Percentiles rank a stretch among this genome's conserved stretches.
Conservation (phyloP, 2,329 filamentous ascomycete species). For the Fusarium humuli region DNA sequence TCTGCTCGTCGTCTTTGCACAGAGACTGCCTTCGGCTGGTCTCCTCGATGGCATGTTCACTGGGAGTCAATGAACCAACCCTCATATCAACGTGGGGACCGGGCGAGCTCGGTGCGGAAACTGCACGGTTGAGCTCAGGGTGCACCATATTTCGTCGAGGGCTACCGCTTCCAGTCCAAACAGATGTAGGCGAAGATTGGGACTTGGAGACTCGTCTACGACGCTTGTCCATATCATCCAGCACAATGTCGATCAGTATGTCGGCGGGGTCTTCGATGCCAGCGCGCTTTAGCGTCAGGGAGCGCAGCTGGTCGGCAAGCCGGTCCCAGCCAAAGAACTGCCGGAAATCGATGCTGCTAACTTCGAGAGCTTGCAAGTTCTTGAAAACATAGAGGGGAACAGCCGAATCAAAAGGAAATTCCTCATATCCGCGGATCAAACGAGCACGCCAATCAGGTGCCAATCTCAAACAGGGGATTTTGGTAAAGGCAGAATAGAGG, state of each 20-base stretch:
- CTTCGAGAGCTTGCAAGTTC: conserved; percentile 92
- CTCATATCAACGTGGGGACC: conserved; percentile 64
- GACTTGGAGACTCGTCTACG: conserved; percentile 88
- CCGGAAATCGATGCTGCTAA: conserved; percentile 94
- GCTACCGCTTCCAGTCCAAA: conserved; percentile 70
- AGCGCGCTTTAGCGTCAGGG: conserved; percentile 87
- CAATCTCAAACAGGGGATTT: conserved; percentile 90
- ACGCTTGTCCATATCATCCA: conserved; percentile 96
- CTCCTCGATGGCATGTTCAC: conserved; percentile 62
- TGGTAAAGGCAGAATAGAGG: conserved; percentile 97
- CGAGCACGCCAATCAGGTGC: conserved; percentile 93
- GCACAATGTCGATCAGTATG: conserved; percentile 88
- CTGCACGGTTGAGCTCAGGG: conserved; percentile 74
- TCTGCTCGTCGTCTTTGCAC: conserved; percentile 59
- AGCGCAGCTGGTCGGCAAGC: conserved; percentile 89
- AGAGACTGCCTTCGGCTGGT: conserved; percentile 56
- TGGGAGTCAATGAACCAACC: conserved; percentile 69
- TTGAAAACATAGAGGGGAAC: conserved; percentile 98
- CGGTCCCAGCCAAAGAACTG: conserved; percentile 98
- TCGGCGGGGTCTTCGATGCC: conserved; percentile 91
- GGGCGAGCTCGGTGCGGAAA: conserved; percentile 75
- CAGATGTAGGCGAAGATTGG: conserved; percentile 80
- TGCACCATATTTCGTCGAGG: conserved; percentile 69
- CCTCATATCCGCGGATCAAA: conserved; percentile 92
- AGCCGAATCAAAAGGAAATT: conserved; percentile 97